These are phyloP conservation scores for Begonia loranthoides DNA, from an alignment of 306 rosid genomes.

Conservation along the genomic window DNA sequence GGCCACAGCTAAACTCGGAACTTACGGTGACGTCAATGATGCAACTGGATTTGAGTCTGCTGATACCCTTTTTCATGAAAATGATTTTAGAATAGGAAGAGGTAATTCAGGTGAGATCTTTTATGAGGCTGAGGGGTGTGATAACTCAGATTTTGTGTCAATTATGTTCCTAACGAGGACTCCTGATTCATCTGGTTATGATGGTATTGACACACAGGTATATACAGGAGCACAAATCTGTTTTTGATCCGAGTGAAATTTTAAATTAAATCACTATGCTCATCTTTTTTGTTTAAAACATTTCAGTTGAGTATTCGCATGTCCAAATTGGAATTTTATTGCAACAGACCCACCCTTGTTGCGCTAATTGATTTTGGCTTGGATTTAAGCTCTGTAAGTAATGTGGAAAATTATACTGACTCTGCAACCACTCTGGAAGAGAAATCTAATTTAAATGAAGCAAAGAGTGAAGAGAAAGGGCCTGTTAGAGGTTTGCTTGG, in stretches of 20 bases:
- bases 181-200: slow-evolving; percentile 61
- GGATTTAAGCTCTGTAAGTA: slow-evolving; percentile 45
- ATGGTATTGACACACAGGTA: slow-evolving; percentile 96
- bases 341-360: slow-evolving; percentile 86
- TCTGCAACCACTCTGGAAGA: slow-evolving; percentile 24
- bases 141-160: slow-evolving; percentile 59
- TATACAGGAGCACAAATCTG: slow-evolving; percentile 4
- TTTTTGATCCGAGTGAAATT: not conserved
- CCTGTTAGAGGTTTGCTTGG: slow-evolving; percentile 80
- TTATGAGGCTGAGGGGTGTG: slow-evolving; percentile 66
- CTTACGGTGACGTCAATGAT: slow-evolving; percentile 16
- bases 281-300: slow-evolving; percentile 13
- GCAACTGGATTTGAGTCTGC: slow-evolving; percentile 37
- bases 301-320: slow-evolving; percentile 76
- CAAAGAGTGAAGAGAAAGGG: slow-evolving; percentile 55
- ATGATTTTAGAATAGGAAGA: slow-evolving; percentile 34
- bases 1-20: slow-evolving; percentile 25
- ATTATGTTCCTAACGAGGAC: slow-evolving; percentile 53
- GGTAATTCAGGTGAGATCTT: slow-evolving; percentile 42
- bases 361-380: slow-evolving; percentile 78
- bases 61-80: slow-evolving; percentile 41
- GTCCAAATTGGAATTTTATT: slow-evolving; percentile 82
- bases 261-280: slow-evolving; percentile 12
- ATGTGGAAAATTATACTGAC: slow-evolving; percentile 21
- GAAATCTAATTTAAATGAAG: slow-evolving; percentile 28